These are phyloP conservation scores for Saccharomyces hybrid DNA, from an alignment of 1,139 yeast species.

Conservation along the genomic window DNA sequence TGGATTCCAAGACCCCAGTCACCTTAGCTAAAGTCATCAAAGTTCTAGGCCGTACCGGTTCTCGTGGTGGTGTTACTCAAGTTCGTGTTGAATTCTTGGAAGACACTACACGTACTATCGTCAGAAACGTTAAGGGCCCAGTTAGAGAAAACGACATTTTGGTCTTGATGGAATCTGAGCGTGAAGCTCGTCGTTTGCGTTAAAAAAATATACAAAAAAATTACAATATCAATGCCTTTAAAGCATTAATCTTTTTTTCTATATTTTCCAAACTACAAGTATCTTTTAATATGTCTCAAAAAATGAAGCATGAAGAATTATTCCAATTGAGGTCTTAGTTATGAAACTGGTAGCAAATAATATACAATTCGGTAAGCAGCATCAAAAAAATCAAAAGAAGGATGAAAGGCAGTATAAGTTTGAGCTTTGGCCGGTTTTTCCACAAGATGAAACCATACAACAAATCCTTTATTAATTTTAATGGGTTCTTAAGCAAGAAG, in stretches of 20 bases:
- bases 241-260: not conserved
- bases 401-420: not conserved
- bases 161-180: slow-evolving; percentile 99
- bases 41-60: slow-evolving; percentile 99
- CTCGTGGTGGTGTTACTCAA: slow-evolving; percentile 99
- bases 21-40: slow-evolving; percentile 99
- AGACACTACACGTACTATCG: slow-evolving; percentile 96
- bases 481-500: not conserved
- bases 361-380: not conserved
- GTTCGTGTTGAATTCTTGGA: slow-evolving; percentile 99
- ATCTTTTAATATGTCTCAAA: slow-evolving; percentile 1
- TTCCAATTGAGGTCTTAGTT: not conserved
- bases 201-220: slow-evolving; percentile 24
- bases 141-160: slow-evolving; percentile 98
- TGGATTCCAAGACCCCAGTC: slow-evolving; percentile 90
- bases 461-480: not conserved
- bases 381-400: not conserved
- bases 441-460: not conserved
- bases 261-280: not conserved
- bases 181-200: slow-evolving; percentile 81
- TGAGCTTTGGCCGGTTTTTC: not conserved
- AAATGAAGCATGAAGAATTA: not conserved
- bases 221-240: slow-evolving; percentile 7
- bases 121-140: slow-evolving; percentile 99
- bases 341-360: not conserved